Conservation (phyloP, 805 yeast genomes). For the Yarrowia bubula region DNA sequence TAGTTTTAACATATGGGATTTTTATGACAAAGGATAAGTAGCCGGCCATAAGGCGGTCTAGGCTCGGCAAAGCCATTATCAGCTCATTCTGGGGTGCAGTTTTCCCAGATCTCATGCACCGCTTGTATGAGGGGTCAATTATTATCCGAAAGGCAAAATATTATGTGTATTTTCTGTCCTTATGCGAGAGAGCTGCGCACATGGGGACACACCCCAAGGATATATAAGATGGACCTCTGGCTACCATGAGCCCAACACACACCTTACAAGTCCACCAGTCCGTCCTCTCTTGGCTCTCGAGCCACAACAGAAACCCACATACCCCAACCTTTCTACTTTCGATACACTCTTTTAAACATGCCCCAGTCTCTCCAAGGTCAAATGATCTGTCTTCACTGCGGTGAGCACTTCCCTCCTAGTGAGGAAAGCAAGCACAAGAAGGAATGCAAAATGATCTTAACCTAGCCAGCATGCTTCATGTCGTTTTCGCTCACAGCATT, state of each 20-base stretch:
- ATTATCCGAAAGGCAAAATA: neutral
- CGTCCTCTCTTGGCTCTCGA: neutral
- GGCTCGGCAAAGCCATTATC: no score
- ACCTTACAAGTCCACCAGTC: neutral
- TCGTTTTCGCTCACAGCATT: no score
- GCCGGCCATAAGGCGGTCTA: no score
- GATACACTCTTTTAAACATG: neutral
- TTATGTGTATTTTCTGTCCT: neutral
- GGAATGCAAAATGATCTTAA: constrained; percentile 8
- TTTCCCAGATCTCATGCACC: no score
- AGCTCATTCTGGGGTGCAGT: no score
- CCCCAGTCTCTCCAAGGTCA: neutral
- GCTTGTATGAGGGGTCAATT: no score
- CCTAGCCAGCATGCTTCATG: neutral
- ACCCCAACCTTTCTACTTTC: neutral
- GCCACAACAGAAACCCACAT: neutral
- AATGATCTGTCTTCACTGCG: constrained; percentile 19
- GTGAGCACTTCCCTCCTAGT: constrained; percentile 14
- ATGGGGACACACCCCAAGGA: neutral
- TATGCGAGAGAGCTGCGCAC: neutral
- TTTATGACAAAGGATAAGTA: no score
- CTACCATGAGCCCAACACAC: neutral
- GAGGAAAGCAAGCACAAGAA: constrained; percentile 7
- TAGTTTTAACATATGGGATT: no score
- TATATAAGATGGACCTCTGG: neutral